A percentile compares a stretch with the other conserved stretches of the same genome.
phyloP scores from a whole-genome alignment of 177 flowering plant genomes.

The Telopea speciosissima region DNA sequence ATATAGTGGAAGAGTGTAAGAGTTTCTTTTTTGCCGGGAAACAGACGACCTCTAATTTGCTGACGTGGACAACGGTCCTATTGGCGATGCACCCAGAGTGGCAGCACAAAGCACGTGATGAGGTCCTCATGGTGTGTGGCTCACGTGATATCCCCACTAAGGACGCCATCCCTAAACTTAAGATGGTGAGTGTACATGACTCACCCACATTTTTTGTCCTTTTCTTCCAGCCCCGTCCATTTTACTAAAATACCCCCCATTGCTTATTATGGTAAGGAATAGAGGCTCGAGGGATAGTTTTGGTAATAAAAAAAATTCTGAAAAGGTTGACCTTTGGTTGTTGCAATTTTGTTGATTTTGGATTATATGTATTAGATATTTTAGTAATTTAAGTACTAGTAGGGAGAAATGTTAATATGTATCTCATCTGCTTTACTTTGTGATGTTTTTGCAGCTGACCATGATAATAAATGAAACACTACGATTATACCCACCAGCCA shows the following conservation, averaged over 20 bases:
- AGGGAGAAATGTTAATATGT: no score
- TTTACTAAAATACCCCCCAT: no score
- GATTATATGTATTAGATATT: neutral
- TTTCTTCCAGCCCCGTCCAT: no score
- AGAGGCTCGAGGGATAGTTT: no score
- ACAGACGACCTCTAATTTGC: conserved; percentile 87
- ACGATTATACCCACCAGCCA: conserved; percentile 76
- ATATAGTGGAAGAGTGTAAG: conserved; percentile 97
- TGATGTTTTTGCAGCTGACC: conserved; percentile 47
- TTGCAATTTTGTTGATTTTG: no score
- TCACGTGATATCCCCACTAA: conserved; percentile 79
- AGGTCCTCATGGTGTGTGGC: conserved; percentile 76
- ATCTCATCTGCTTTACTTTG: conserved; percentile 1
- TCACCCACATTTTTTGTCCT: no score
- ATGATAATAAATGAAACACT: conserved; percentile 91
- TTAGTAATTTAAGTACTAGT: no score
- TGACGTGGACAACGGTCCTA: conserved; percentile 93
- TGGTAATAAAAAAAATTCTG: no score
- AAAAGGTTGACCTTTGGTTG: neutral
- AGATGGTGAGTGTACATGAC: conserved; percentile 43
- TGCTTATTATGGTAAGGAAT: no score
- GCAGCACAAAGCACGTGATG: conserved; percentile 92
- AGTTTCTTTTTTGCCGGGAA: conserved; percentile 95
- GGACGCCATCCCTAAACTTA: conserved; percentile 73
- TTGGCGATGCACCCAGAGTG: conserved; percentile 95